Evolutionary conservation across 1,284 basidiomycete species (phyloP), one percentile per base, ranked within the genome.

Genomic region (Heterobasidion occidentale): DNA sequence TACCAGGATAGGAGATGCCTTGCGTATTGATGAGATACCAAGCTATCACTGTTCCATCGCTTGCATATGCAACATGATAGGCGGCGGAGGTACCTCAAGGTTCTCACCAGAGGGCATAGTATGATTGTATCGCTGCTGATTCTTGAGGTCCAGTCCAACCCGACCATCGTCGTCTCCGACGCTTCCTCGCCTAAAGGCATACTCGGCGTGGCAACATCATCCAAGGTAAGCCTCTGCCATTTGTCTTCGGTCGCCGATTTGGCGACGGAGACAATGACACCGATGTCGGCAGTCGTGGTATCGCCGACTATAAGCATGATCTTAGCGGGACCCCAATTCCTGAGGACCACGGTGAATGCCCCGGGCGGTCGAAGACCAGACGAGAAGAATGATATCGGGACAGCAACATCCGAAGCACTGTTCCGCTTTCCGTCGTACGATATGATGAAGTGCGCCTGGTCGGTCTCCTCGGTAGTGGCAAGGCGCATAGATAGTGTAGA

Each of bases 1-100:
- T 82, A 20, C 81, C 81, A 46, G 76, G 72, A 65, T 88, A 91
- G 6, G 75, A 69, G 7, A 60, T 65, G 1, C 73, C 73, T 19
- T 70, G 70, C 2, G 77, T 73, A 65, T 89, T 83, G 51, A 90
- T 80, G 38, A 90, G 66, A 64, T 84, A 76, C 86, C 92, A 94
- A 2, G 77, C 90, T 44, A 86, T 77, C 38, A 94, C 57, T 0
- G 90, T 88, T 17, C 91, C 91, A 64, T 94, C 91, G 58, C 83
- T 90, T 4, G 89, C 79, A 67, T 91, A 93, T 5, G 84, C 81
- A 65, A 88, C 66, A 92, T 72, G 53, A 92, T 76, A 0, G 91
- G 91, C 9, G 79, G 77, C n/a, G 80, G 73, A 7, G 83, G 79
- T 5, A 80, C 62, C 17, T 75, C 70, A 36, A 65, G 68, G 58